Evolutionary conservation across 148 eudicot species (phyloP).

Genomic region (Camellia granthamiana): DNA sequence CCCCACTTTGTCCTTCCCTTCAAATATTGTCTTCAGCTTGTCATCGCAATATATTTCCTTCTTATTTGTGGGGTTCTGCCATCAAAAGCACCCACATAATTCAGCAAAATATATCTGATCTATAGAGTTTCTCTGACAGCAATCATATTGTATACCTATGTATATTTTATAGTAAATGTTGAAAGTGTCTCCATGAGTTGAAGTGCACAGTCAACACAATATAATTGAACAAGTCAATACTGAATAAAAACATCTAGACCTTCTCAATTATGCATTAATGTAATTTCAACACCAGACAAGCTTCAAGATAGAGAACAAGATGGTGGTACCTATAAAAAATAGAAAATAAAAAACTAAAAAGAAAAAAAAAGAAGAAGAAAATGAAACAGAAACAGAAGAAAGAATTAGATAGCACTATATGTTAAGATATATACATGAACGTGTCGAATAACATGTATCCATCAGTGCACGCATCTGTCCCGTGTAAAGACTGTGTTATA

Average conservation of each 20-base stretch:
- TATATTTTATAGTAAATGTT: not conserved
- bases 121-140: not conserved
- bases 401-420: not conserved
- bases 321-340: not conserved
- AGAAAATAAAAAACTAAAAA: no score
- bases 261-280: not conserved
- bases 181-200: not conserved
- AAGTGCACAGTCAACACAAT: not conserved
- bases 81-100: not conserved
- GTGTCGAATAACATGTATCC: not conserved
- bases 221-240: not conserved
- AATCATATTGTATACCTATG: not conserved
- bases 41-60: slow-evolving; percentile 24
- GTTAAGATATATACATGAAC: not conserved
- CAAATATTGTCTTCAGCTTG: slow-evolving; percentile 32
- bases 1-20: slow-evolving; percentile 25
- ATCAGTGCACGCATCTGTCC: not conserved
- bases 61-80: slow-evolving; percentile 23
- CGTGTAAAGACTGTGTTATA: no score
- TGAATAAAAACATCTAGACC: not conserved
- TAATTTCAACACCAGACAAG: not conserved
- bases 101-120: not conserved
- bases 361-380: not conserved
- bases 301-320: not conserved
- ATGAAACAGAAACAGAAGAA: not conserved